Conservation (phyloP, 2,329 filamentous ascomycete species). For the Claviceps sp. region DNA sequence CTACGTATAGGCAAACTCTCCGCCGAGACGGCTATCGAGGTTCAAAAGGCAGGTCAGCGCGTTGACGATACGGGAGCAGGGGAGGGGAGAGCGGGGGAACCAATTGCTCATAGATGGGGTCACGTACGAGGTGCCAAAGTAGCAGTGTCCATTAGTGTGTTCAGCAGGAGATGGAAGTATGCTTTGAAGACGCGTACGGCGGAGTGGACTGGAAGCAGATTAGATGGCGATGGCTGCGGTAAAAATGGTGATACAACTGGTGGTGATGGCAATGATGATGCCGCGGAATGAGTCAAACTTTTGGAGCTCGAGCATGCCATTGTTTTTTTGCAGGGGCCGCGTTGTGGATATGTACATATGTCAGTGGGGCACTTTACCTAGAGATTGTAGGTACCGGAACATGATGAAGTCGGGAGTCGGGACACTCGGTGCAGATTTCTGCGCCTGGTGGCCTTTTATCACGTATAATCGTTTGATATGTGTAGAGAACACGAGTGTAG, state of each 20-base stretch:
- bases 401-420: no score
- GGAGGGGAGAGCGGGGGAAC: not conserved
- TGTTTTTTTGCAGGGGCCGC: not conserved
- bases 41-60: not conserved
- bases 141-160: not conserved
- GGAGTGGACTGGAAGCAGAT: not conserved
- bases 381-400: no score
- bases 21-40: slow-evolving; percentile 1
- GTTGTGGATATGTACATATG: no score
- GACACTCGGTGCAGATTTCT: no score
- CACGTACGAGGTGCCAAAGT: not conserved
- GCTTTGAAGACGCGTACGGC: not conserved
- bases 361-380: no score
- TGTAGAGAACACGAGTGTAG: no score
- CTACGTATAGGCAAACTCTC: slow-evolving; percentile 4
- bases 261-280: not conserved
- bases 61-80: not conserved
- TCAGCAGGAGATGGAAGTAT: not conserved
- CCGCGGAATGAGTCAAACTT: slow-evolving; percentile 1
- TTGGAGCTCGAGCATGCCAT: not conserved
- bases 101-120: not conserved
- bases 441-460: no score
- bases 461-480: no score
- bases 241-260: not conserved
- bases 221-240: not conserved